Evolutionary conservation across 140 eudicot species (phyloP).

Genomic region (Erigeron philadelphicus): DNA sequence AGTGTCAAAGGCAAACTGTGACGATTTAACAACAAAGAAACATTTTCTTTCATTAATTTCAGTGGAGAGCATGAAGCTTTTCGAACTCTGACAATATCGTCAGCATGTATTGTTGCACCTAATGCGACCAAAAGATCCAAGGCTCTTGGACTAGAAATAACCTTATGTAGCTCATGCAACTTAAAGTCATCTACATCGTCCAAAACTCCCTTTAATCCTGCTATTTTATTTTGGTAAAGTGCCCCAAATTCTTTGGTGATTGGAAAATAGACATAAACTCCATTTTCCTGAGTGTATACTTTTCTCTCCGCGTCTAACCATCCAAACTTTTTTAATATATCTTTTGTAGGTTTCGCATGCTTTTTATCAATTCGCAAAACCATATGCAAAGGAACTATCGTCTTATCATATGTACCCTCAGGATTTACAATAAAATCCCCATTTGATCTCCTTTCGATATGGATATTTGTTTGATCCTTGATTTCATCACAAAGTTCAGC

Average conservation of each 20-base stretch:
- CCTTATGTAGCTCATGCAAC: slow-evolving; percentile 31
- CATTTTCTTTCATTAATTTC: slow-evolving; percentile 58
- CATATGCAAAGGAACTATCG: slow-evolving; percentile 38
- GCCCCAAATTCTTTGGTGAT: slow-evolving; percentile 51
- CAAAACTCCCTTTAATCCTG: slow-evolving; percentile 23
- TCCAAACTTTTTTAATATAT: slow-evolving; percentile 65
- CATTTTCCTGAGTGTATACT: slow-evolving; percentile 64
- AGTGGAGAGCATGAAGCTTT: slow-evolving; percentile 63
- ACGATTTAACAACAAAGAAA: slow-evolving; percentile 47
- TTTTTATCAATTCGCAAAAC: slow-evolving; percentile 58
- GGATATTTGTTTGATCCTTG: slow-evolving; percentile 17
- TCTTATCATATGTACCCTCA: slow-evolving; percentile 27
- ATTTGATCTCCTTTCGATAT: slow-evolving; percentile 25
- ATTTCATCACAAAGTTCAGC: slow-evolving; percentile 23
- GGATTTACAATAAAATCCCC: slow-evolving; percentile 24
- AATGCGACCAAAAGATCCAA: slow-evolving; percentile 48
- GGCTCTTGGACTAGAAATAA: slow-evolving; percentile 39
- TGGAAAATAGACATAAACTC: slow-evolving; percentile 64
- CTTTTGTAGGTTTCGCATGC: slow-evolving; percentile 73
- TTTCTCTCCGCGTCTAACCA: slow-evolving; percentile 89
- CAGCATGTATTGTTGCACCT: slow-evolving; percentile 54
- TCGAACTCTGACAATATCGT: slow-evolving; percentile 55
- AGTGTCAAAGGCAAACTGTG: slow-evolving; percentile 49
- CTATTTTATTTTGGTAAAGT: slow-evolving; percentile 34
- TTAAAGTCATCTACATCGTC: slow-evolving; percentile 23